Evolutionary conservation across 1,284 basidiomycete species (phyloP), one percentile per base, ranked within the genome.

Genomic region (Ganoderma boninense): DNA sequence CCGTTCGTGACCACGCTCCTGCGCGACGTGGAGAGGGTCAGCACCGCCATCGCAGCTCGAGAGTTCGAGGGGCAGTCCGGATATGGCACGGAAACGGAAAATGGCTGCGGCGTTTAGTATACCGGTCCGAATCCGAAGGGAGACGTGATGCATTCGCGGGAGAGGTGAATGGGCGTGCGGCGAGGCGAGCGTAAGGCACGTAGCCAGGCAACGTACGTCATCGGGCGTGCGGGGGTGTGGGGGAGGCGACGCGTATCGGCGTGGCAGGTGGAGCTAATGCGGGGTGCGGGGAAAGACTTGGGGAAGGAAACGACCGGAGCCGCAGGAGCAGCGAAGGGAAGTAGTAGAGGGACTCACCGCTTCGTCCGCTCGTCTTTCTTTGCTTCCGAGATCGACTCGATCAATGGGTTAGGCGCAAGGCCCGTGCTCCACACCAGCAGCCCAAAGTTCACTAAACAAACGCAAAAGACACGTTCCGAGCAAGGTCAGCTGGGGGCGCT

Each of bases 401-500:
- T 86, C 56, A 97, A 83, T 10, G 95, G 94, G 77, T 96, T 96
- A 3, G 93, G 89, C 11, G 93, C 87, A 10, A 97, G 84, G 2
- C 94, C 95, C 5, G 95, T 96, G 74, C 90, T 92, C 96, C 95
- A 96, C 23, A 97, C 94, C 6, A 95, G 86, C 49, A 96, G 83
- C 18, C 95, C 95, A 78, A 92, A 95, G 16, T 89, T 90, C 35
- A 94, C 92, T 93, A 64, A 35, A 23, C 38, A 57, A 23, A 60
- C 11, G 35, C 38, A 40, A 29, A 43, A 26, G n/a, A 20, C 40
- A 61, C 59, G 40, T 71, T 32, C 29, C 29, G 29, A 32, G 29
- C 5, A 35, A 35, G 29, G 46, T 71, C 69, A 75, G 65, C 32
- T 38, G 43, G 16, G 44, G 29, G 64, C 61, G 62, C 62, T 52